Conservation (phyloP, 192 early-diverging fungal species). For the Geranomyces variabilis region DNA sequence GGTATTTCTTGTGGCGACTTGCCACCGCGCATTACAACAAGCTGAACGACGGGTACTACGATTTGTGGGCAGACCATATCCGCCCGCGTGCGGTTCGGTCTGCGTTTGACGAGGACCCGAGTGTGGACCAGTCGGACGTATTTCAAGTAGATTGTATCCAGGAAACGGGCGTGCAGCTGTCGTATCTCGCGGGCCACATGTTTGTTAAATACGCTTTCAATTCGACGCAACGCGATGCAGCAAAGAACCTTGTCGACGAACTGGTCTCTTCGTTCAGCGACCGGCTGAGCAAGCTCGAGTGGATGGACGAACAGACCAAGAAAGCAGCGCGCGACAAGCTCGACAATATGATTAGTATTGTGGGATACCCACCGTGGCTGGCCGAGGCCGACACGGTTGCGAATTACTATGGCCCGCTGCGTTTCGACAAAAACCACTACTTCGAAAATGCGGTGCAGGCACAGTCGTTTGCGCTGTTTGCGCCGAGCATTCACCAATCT, state of each 20-base stretch:
- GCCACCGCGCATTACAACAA: conserved; percentile 47
- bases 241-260: conserved; percentile 41
- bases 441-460: conserved; percentile 66
- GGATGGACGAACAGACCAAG: conserved; percentile 63
- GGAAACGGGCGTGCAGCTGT: conserved; percentile 43
- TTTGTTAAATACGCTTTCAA: conserved; percentile 56
- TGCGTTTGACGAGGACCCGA: conserved; percentile 16
- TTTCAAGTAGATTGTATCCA: conserved; percentile 42
- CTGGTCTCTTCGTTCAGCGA: conserved; percentile 49
- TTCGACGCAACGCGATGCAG: conserved; percentile 42
- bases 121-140: conserved; percentile 11
- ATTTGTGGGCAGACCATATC: conserved; percentile 39
- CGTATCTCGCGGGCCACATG: conserved; percentile 44
- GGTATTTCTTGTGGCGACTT: conserved; percentile 45
- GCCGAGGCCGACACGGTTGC: conserved; percentile 58
- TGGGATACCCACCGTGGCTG: conserved; percentile 66
- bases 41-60: conserved; percentile 37
- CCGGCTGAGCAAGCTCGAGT: conserved; percentile 48
- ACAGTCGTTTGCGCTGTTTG: conserved; percentile 43
- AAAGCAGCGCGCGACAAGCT: conserved; percentile 61
- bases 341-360: conserved; percentile 57
- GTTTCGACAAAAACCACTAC: conserved; percentile 49
- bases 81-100: neutral
- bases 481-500: conserved; percentile 40
- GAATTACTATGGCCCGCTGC: conserved; percentile 56